Percentiles rank a stretch among this genome's conserved stretches.
phyloP scores from a whole-genome alignment of 352 stramenopile species.

The Phytopythium kandeliae region DNA sequence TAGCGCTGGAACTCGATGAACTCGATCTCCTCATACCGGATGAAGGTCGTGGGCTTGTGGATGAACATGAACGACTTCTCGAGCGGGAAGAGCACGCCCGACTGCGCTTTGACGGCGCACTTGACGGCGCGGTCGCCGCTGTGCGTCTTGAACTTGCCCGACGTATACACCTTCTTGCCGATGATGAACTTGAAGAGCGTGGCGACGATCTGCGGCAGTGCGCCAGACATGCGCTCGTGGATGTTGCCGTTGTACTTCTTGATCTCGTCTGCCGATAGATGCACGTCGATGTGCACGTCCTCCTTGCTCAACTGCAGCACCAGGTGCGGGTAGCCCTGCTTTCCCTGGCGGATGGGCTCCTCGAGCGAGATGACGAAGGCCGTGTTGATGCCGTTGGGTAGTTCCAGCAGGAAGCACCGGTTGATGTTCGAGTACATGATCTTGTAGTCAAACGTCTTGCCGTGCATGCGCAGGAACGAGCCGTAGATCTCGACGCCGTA shows the following conservation, averaged over 20 bases:
- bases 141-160: slow-evolving; percentile 88
- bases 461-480: slow-evolving; percentile 96
- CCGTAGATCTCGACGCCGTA: slow-evolving; percentile 98
- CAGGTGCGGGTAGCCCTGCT: slow-evolving; percentile 98
- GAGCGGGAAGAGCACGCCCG: slow-evolving; percentile 96
- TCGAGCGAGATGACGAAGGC: slow-evolving; percentile 99
- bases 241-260: slow-evolving; percentile 97
- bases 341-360: slow-evolving; percentile 98
- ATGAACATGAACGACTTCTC: slow-evolving; percentile 99
- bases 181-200: slow-evolving; percentile 98
- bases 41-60: slow-evolving; percentile 98
- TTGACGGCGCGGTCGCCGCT: slow-evolving; percentile 85
- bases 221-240: slow-evolving; percentile 93
- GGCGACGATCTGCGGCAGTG: slow-evolving; percentile 96
- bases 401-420: slow-evolving; percentile 96
- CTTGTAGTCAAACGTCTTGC: slow-evolving; percentile 99
- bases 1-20: slow-evolving; percentile 98
- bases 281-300: slow-evolving; percentile 88
- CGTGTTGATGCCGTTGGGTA: slow-evolving; percentile 96
- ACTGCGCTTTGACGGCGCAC: slow-evolving; percentile 93
- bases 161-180: slow-evolving; percentile 96
- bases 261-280: slow-evolving; percentile 96
- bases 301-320: slow-evolving; percentile 94
- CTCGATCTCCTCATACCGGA: slow-evolving; percentile 98
- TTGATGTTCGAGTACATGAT: slow-evolving; percentile 99